A percentile compares a stretch with the other conserved stretches of the same genome.
Conservation (phyloP, 352 stramenopile species). For the Phytophthora crassamura region DNA sequence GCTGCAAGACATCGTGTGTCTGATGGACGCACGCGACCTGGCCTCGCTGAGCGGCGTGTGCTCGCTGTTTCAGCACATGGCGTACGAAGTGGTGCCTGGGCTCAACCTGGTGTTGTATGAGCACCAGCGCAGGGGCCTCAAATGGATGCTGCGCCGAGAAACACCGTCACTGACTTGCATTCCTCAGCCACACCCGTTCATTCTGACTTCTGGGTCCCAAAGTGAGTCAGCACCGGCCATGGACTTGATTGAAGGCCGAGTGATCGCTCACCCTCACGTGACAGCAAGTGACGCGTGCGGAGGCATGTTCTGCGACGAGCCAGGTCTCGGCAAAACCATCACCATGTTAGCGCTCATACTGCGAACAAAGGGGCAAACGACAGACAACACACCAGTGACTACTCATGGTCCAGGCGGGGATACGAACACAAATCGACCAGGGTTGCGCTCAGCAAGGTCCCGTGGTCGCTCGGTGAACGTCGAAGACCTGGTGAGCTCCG, state of each 20-base stretch:
- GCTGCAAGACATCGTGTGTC: constrained; percentile 64
- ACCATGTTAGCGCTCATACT: constrained; percentile 86
- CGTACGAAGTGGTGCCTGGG: constrained; percentile 85
- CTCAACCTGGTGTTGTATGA: constrained; percentile 77
- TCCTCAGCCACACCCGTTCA: constrained; percentile 59
- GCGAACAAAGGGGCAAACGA: constrained; percentile 72
- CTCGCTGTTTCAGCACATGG: constrained; percentile 79
- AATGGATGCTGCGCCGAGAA: constrained; percentile 85
- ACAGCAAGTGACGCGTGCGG: constrained; percentile 59
- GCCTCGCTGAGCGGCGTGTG: constrained; percentile 67
- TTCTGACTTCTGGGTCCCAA: constrained; percentile 27
- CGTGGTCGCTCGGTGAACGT: constrained; percentile 55
- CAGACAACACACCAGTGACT: constrained; percentile 24
- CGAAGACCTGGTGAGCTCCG: constrained; percentile 53
- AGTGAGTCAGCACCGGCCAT: constrained; percentile 33
- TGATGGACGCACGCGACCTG: constrained; percentile 68
- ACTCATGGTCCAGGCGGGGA: constrained; percentile 9
- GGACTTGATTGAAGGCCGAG: constrained; percentile 63
- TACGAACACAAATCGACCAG: constrained; percentile 19
- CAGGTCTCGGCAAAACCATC: constrained; percentile 87
- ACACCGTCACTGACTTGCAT: constrained; percentile 43
- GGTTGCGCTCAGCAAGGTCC: constrained; percentile 49
- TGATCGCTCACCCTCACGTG: constrained; percentile 36
- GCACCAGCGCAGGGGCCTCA: constrained; percentile 77
- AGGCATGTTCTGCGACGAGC: constrained; percentile 86